phyloP scores from a whole-genome alignment of 441 rosid species.

The Gossypium laxum region DNA sequence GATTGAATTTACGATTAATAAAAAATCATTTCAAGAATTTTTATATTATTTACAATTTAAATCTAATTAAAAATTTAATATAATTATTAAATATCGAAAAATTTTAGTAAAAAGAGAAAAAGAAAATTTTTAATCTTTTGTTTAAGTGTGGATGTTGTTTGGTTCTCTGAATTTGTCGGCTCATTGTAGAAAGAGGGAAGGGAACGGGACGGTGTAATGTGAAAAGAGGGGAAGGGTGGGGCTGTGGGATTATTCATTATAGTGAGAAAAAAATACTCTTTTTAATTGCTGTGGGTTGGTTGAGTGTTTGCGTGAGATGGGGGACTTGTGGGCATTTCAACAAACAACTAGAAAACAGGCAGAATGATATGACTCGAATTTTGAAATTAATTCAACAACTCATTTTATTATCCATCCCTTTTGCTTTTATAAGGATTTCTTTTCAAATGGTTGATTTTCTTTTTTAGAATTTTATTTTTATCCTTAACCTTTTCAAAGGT shows the following conservation, averaged over 20 bases:
- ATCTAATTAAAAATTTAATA: no score
- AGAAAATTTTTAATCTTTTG: neutral
- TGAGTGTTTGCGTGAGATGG: neutral
- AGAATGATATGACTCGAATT: neutral
- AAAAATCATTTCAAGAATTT: no score
- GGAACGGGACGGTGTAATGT: constrained; percentile 14
- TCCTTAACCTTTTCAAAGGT: neutral
- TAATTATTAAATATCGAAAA: no score
- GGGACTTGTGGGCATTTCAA: constrained; percentile 9
- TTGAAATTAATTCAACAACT: neutral
- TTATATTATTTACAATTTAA: no score
- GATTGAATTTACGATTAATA: no score
- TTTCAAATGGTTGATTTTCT: neutral
- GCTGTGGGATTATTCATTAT: neutral
- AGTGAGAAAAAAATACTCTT: neutral
- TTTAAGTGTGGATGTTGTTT: constrained; percentile 6
- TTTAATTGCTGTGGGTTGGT: neutral
- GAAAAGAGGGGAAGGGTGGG: neutral
- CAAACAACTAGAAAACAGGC: constrained; percentile 11
- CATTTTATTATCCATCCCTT: neutral
- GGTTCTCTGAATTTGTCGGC: constrained; percentile 15
- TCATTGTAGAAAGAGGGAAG: neutral
- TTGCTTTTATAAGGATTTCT: neutral
- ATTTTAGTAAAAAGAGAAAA: no score
- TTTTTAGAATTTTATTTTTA: neutral